A percentile compares a stretch with the other conserved stretches of the same genome.
Conservation (phyloP, 2,329 filamentous ascomycete genomes). For the Fusarium sp. region DNA sequence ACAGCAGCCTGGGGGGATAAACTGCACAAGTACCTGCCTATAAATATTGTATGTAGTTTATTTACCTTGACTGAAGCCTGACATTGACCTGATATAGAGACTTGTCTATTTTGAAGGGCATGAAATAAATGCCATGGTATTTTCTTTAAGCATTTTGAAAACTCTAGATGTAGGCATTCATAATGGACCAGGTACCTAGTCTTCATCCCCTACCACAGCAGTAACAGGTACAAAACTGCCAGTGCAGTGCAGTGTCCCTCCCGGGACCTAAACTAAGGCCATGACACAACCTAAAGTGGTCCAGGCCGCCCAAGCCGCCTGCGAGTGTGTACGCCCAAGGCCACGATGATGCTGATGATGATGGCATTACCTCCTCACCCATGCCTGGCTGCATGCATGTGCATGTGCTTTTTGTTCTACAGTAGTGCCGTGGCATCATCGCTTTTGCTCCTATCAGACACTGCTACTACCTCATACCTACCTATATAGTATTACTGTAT, state of each 20-base stretch:
- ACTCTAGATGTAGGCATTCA: no score
- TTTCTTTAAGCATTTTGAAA: no score
- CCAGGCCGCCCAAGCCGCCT: constrained; percentile 24
- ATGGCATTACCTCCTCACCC: constrained; percentile 35
- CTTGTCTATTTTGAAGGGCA: no score
- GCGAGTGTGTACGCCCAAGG: constrained; percentile 20
- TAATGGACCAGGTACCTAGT: no score
- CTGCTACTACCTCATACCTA: constrained; percentile 24
- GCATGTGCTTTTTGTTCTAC: constrained; percentile 24
- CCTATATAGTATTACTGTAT: not conserved
- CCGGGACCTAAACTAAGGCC: not conserved
- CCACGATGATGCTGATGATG: constrained; percentile 24
- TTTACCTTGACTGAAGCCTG: no score
- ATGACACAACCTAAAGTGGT: constrained; percentile 19
- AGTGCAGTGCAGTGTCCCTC: not conserved
- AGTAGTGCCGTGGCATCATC: constrained; percentile 31
- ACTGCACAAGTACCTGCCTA: no score
- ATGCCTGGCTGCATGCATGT: constrained; percentile 15
- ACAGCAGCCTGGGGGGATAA: constrained; percentile 2
- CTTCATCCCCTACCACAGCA: no score
- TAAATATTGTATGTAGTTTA: no score
- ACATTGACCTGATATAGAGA: no score
- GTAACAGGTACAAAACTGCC: constrained; percentile 19
- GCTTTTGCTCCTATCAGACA: constrained; percentile 11
- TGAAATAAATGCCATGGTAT: no score